These are phyloP conservation scores for Ilex asprella DNA, from an alignment of 257 asterid species.

Conservation along the genomic window DNA sequence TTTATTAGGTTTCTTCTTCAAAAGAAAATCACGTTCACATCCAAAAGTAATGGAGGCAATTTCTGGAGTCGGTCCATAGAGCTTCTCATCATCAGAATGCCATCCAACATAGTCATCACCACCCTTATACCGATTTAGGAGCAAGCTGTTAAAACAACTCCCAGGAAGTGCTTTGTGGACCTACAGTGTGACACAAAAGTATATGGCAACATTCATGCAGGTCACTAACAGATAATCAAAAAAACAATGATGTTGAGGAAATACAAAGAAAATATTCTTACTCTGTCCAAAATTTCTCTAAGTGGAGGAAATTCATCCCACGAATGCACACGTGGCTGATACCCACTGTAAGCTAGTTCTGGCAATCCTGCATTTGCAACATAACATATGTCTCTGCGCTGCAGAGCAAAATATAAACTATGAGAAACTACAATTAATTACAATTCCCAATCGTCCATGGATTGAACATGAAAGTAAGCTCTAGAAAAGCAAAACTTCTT, in stretches of 20 bases:
- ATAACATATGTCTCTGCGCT: conserved; percentile 89
- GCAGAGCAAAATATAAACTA: conserved; percentile 6
- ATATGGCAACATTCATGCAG: no score
- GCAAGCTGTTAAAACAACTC: conserved; percentile 77
- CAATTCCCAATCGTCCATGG: no score
- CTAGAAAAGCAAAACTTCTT: no score
- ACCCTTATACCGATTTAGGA: conserved; percentile 74
- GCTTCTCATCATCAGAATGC: conserved; percentile 98
- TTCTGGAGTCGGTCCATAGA: conserved; percentile 79
- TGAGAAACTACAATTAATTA: no score
- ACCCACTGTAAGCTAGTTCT: conserved; percentile 68
- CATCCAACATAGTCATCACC: conserved; percentile 91
- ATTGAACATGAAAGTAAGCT: no score
- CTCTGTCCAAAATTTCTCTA: conserved; percentile 60
- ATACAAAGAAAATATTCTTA: conserved; percentile 19
- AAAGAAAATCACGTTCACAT: conserved; percentile 78
- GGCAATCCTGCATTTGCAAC: conserved; percentile 68
- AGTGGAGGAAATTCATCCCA: conserved; percentile 91
- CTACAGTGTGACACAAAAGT: conserved; percentile 26
- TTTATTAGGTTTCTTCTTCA: conserved; percentile 68
- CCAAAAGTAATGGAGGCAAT: conserved; percentile 90
- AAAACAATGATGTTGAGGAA: background rate
- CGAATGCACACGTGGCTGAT: conserved; percentile 67
- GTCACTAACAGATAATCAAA: no score
- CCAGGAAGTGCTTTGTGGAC: conserved; percentile 77